Evolutionary conservation across 1,284 basidiomycete species (phyloP).

Genomic region (Ganoderma resinaceum): DNA sequence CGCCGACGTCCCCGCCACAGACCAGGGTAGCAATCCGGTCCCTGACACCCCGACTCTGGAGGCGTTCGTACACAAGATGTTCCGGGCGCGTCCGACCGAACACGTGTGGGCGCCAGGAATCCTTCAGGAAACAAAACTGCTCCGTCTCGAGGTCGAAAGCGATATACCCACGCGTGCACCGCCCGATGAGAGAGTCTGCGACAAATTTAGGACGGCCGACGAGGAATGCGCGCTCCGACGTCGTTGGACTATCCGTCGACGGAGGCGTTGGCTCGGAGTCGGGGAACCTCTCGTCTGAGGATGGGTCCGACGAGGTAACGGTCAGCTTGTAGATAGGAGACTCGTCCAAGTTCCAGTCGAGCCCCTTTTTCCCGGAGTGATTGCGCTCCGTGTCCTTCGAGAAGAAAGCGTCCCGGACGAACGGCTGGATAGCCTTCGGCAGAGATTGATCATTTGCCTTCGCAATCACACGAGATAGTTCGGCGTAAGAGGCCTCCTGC

Average conservation of each 20-base stretch:
- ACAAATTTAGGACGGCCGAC: conserved; percentile 6
- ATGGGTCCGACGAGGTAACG: not conserved
- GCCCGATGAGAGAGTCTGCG: conserved; percentile 10
- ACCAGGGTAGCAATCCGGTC: conserved; percentile 1
- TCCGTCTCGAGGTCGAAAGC: conserved; percentile 2
- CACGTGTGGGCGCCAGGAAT: conserved; percentile 18
- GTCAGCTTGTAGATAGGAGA: conserved; percentile 3
- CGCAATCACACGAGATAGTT: not conserved
- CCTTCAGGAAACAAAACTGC: conserved; percentile 13
- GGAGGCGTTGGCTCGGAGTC: not conserved
- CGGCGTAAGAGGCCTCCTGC: not conserved
- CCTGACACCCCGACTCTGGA: not conserved
- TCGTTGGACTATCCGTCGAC: not conserved
- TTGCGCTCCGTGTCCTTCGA: not conserved
- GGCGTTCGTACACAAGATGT: conserved; percentile 12
- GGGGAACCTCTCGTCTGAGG: not conserved
- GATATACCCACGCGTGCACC: conserved; percentile 14
- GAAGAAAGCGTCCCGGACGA: not conserved
- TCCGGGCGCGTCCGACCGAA: conserved; percentile 11
- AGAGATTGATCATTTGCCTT: not conserved
- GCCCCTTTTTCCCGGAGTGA: not conserved
- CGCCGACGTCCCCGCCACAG: conserved; percentile 21
- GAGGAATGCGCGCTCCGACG: conserved; percentile 1
- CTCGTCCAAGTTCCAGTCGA: not conserved
- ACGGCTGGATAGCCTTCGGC: not conserved